Evolutionary conservation across 768 basidiomycete genomes (phyloP), one percentile per base, ranked within the genome.

Genomic region (Suillus discolor): DNA sequence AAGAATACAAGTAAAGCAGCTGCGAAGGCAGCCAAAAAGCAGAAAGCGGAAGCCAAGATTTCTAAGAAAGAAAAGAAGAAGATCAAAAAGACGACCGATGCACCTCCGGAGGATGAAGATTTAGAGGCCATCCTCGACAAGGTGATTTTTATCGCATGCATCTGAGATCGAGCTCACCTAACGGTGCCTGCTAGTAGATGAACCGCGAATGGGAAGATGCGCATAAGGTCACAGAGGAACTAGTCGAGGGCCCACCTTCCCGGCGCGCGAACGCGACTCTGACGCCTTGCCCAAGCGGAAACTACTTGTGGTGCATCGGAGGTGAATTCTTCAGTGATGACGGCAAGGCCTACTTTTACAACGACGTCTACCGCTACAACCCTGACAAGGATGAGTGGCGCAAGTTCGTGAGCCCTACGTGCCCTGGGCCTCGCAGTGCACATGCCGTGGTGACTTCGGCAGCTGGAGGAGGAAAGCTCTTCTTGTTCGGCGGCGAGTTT

Each of bases 321-420:
- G 93, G 93, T 7, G 94, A 95, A 73, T 94, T 89, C 74, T 96
- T 95, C 73, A 88, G 87, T 65, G 93, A 96, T 55, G 96, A 96
- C 66, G 87, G 87, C 13, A 91, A 87, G 73, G 90, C 93, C 18
- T 86, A 93, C 73, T 93, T 94, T 76, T 95, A 94, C 78, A 92
- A 90, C 69, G 94, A 96, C 70, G 88, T 94, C 0, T 96, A 90
- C 75, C 83, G 95, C 25, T 96, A 96, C 75, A 84, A 89, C 1
- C 92, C 94, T 0, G 92, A 93, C 44, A 94, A 94, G 87, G 89
- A 96, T 71, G 95, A 97, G 81, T 97, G 95, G 95, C 84, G 91
- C 12, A 88, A 87, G 70, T 96, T 93, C 68, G 82, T 94, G 34
- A 93, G 92, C 0, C 89, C 87, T 15, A 93, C 89, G 0, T 92